These are phyloP conservation scores for Solanum dulcamara DNA, from an alignment of 257 asterid genomes.

Conservation along the genomic window DNA sequence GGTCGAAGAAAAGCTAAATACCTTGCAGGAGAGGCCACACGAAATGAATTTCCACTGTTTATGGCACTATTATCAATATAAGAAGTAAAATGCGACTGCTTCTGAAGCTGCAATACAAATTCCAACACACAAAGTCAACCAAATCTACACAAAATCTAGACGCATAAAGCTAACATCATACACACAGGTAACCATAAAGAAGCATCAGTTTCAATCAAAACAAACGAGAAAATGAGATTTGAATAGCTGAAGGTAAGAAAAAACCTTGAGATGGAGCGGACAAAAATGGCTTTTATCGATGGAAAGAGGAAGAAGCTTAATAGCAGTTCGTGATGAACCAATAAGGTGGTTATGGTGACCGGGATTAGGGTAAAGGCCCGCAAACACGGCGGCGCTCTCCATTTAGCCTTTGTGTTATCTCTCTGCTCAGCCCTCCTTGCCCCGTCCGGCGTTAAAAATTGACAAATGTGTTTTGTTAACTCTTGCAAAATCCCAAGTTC, in stretches of 20 bases:
- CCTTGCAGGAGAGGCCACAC: conserved; percentile 58
- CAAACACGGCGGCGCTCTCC: conserved; percentile 20
- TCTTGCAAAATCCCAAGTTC: background rate
- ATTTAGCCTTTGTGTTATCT: background rate
- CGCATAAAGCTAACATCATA: background rate
- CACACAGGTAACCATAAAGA: background rate
- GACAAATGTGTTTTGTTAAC: background rate
- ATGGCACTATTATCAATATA: conserved; percentile 8
- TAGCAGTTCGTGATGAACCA: background rate
- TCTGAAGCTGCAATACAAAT: conserved; percentile 9
- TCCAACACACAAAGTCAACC: background rate
- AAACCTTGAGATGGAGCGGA: conserved; percentile 19
- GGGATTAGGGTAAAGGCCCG: conserved; percentile 17
- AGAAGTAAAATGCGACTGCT: conserved; percentile 18
- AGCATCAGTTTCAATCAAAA: background rate
- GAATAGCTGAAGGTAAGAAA: background rate
- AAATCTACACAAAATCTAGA: background rate
- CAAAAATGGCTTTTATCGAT: background rate
- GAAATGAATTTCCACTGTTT: conserved; percentile 19
- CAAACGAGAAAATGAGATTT: background rate
- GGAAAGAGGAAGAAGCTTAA: conserved; percentile 6
- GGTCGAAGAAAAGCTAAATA: background rate
- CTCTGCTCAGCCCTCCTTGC: background rate
- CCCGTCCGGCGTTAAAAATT: background rate
- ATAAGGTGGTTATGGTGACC: conserved; percentile 3